Evolutionary conservation across 1,139 yeast genomes (phyloP), one percentile per base, ranked within the genome.

Genomic region (Taphrina flavorubra): DNA sequence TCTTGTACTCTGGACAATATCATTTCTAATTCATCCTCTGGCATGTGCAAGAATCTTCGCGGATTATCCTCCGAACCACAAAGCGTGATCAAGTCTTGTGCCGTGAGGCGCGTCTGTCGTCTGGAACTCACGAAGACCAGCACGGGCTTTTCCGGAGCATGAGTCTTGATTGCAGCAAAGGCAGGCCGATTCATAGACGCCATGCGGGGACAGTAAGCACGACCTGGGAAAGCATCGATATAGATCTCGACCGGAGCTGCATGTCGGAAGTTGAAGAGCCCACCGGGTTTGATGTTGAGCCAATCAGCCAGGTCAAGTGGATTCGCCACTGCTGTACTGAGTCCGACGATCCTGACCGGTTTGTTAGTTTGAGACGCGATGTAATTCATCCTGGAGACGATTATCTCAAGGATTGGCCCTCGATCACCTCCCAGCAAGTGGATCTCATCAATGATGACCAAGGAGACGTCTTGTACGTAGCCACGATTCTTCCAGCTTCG

Each of bases 231-330:
- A 0, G 99, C 99, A 79, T 95, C 99, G 74, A 95, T 94, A 75
- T 90, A 94, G 97, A 94, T 94, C 75, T 94, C 95, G 72, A 95
- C 82, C 0, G 99, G 99, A 68, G 95, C 99, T 0, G 99, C 99
- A 71, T 88, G 91, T 0, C 99, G 96, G 77, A 94, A 95, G 76
- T 95, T 95, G 78, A 89, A 95, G 66, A 95, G 79, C 0, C 98
- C 99, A 51, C 76, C 73, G 71, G 88, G 89, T 72, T 86, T 85
- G 6, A 92, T 97, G 18, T 96, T 95, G 31, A 95, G 81, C 99
- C 99, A 95, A 14, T 96, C 90, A 0, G 97, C 99, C 96, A 95
- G 88, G 78, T 95, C 99, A 76, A 90, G 87, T 0, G 99, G 98
- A 79, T 95, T 95, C 0, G 98, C 91, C 31, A 95, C 98, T 2